These are phyloP conservation scores for Pythium insidiosum DNA, from an alignment of 352 stramenopile genomes.

Conservation along the genomic window DNA sequence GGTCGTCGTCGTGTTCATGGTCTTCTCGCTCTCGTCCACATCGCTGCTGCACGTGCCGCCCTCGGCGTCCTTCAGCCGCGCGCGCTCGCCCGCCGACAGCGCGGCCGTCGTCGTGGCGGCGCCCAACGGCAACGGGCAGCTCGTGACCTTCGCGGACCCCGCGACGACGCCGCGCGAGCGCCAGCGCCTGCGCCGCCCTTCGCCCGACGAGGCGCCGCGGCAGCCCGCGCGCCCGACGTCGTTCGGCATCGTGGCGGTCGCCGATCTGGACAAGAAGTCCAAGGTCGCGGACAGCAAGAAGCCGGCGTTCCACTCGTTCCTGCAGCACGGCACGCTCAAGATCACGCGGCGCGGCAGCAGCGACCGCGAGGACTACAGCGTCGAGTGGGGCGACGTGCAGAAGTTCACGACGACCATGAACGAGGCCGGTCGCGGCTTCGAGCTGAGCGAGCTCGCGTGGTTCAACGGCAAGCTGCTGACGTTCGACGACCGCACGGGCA, in stretches of 20 bases:
- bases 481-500: conserved; percentile 98
- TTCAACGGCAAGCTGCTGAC: conserved; percentile 88
- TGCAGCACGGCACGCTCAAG: conserved; percentile 88
- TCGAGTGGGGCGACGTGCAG: conserved; percentile 56
- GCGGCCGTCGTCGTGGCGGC: conserved; percentile 4
- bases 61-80: conserved; percentile 3
- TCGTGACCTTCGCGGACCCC: conserved; percentile 16
- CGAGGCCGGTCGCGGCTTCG: conserved; percentile 93
- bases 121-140: conserved; percentile 6
- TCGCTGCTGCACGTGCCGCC: conserved; percentile 18
- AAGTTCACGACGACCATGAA: conserved; percentile 85
- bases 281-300: conserved; percentile 85
- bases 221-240: conserved; percentile 33
- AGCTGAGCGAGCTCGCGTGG: conserved; percentile 91
- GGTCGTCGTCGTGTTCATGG: conserved; percentile 38
- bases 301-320: conserved; percentile 84
- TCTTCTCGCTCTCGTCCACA: conserved; percentile 52
- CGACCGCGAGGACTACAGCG: conserved; percentile 40
- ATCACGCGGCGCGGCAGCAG: conserved; percentile 28
- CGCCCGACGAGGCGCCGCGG: conserved; percentile 1
- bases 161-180: conserved; percentile 3
- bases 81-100: background rate
- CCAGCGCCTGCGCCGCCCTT: conserved; percentile 1
- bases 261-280: conserved; percentile 94
- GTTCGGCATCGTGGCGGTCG: conserved; percentile 89